Evolutionary conservation across 2,329 filamentous ascomycete genomes (phyloP).

Genomic region (Sarocladiaceae sp.): DNA sequence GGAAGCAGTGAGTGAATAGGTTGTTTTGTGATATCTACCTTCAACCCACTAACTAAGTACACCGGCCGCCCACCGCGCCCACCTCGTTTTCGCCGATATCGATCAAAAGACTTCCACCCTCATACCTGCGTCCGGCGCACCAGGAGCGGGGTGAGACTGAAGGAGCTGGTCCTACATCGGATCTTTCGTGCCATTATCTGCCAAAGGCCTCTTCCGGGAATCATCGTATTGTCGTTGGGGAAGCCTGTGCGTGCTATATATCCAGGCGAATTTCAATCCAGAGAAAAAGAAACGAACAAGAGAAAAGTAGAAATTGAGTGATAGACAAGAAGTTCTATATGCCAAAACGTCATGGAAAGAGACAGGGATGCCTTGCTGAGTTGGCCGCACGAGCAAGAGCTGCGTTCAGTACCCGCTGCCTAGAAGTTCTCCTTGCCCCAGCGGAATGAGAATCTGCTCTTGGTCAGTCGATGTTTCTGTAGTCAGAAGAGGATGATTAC

Average conservation of each 20-base stretch:
- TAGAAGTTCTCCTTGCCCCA: conserved; percentile 70
- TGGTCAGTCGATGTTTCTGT: conserved; percentile 19
- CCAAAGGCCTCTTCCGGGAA: not conserved
- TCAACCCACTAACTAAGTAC: too few relatives aligned
- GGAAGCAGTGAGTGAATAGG: too few relatives aligned
- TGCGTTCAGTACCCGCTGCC: not conserved
- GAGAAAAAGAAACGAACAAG: not conserved
- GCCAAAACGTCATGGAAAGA: not conserved
- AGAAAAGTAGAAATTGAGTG: not conserved
- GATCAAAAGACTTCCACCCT: not conserved
- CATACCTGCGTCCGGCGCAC: conserved; percentile 7
- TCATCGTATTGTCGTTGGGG: conserved; percentile 3
- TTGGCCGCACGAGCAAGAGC: not conserved
- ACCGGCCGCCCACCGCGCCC: not conserved
- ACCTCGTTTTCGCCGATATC: not conserved
- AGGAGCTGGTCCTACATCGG: not conserved
- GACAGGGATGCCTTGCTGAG: not conserved
- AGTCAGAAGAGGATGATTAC: conserved; percentile 24
- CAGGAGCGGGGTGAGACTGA: not conserved
- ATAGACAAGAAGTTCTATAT: conserved; percentile 9
- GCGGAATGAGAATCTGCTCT: conserved; percentile 55
- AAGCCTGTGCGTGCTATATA: conserved; percentile 5
- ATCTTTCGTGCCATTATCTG: conserved; percentile 4
- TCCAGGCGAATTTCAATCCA: conserved; percentile 8
- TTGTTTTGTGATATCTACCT: too few relatives aligned